These are phyloP conservation scores for Cercospora zeae-maydis DNA, from an alignment of 2,329 filamentous ascomycete genomes.

Conservation along the genomic window DNA sequence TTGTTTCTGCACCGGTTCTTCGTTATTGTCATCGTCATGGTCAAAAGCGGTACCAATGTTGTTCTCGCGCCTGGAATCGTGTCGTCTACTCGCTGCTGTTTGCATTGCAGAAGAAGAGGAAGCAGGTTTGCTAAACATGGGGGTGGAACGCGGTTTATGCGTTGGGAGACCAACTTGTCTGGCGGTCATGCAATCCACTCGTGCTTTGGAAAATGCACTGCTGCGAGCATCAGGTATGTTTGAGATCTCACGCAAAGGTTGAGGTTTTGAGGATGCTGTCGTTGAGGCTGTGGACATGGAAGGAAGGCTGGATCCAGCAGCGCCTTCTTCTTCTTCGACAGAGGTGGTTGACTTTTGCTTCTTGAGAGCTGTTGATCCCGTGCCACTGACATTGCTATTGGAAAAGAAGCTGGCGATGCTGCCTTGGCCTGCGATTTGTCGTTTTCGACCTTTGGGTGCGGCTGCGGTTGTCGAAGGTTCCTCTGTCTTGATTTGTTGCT, in stretches of 20 bases:
- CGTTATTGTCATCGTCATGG: background rate
- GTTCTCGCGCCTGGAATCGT: conserved; percentile 3
- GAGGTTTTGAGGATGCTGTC: background rate
- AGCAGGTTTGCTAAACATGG: conserved; percentile 35
- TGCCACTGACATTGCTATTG: conserved; percentile 22
- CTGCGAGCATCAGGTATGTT: conserved; percentile 11
- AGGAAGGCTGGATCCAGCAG: conserved; percentile 25
- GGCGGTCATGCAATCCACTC: background rate
- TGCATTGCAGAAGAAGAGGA: conserved; percentile 9
- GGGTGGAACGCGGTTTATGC: conserved; percentile 24
- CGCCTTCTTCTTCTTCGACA: conserved; percentile 13
- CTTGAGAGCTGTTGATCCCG: background rate
- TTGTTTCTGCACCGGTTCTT: conserved; percentile 22
- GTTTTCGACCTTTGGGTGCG: conserved; percentile 37
- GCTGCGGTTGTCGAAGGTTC: conserved; percentile 3
- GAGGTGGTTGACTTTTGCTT: background rate
- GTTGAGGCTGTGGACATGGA: background rate
- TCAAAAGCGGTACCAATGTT: background rate
- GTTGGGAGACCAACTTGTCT: conserved; percentile 11
- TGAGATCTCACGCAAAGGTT: conserved; percentile 4
- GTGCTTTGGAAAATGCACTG: conserved; percentile 8
- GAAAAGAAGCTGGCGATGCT: conserved; percentile 54
- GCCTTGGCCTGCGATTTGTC: conserved; percentile 48
- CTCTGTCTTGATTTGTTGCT: conserved; percentile 9
- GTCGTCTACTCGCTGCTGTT: conserved; percentile 3